Conservation (phyloP, 805 yeast species). For the Suhomyces faveliae region DNA sequence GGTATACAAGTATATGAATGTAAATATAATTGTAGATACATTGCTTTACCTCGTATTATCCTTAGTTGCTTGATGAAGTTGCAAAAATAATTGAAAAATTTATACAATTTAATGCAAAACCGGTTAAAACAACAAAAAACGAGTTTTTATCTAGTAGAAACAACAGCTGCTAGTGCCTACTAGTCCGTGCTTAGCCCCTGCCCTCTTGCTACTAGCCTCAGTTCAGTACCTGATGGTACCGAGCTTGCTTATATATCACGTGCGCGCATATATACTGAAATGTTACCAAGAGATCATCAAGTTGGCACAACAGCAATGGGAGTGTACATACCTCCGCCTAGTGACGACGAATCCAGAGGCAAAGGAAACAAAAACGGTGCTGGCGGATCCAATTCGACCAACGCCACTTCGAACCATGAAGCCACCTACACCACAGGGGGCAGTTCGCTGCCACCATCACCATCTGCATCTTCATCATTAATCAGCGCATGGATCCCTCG, state of each 20-base stretch:
- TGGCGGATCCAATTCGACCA: constrained; percentile 5
- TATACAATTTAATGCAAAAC: too few relatives aligned
- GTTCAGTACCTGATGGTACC: too few relatives aligned
- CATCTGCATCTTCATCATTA: constrained; percentile 8
- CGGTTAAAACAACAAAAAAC: too few relatives aligned
- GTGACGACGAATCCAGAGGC: constrained; percentile 10
- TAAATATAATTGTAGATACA: too few relatives aligned
- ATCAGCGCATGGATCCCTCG: constrained; percentile 10
- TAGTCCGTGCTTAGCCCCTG: too few relatives aligned
- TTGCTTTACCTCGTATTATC: too few relatives aligned
- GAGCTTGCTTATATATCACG: neutral
- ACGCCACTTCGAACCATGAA: neutral
- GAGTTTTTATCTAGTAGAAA: too few relatives aligned
- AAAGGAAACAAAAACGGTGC: neutral
- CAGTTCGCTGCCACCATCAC: constrained; percentile 12
- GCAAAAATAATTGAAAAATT: too few relatives aligned
- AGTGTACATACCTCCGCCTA: constrained; percentile 37
- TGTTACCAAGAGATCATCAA: neutral
- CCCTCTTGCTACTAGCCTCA: too few relatives aligned
- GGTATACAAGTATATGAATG: too few relatives aligned
- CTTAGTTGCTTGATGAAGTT: too few relatives aligned
- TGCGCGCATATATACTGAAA: neutral
- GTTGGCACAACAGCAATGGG: constrained; percentile 22
- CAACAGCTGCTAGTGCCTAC: too few relatives aligned
- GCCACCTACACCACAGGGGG: constrained; percentile 2